Conservation (phyloP, 306 rosid genomes). For the Trifolium subterraneum region DNA sequence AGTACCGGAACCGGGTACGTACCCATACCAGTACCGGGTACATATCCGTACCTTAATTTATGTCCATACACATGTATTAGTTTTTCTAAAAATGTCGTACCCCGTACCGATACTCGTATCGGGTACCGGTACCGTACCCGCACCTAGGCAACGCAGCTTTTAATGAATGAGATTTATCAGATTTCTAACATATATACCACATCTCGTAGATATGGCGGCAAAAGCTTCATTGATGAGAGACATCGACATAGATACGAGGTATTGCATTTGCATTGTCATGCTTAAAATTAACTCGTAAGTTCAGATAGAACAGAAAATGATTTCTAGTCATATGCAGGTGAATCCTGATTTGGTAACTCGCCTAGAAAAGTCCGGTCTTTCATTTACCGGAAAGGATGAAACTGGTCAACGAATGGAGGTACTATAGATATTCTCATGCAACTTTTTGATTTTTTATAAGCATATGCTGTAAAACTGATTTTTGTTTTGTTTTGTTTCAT, state of each 20-base stretch:
- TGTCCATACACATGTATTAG: too few species aligned
- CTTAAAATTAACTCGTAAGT: slow-evolving; percentile 9
- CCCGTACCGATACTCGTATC: too few species aligned
- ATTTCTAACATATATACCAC: slow-evolving; percentile 42
- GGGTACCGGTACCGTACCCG: too few species aligned
- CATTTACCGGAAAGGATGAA: slow-evolving; percentile 80
- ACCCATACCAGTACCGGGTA: too few species aligned
- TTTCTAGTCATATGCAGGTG: slow-evolving; percentile 57
- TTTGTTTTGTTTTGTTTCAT: slow-evolving; percentile 18
- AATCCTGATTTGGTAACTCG: slow-evolving; percentile 71
- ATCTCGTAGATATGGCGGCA: slow-evolving; percentile 58
- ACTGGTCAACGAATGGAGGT: slow-evolving; percentile 89
- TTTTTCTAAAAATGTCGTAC: too few species aligned
- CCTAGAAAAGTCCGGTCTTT: slow-evolving; percentile 75
- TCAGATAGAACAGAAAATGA: slow-evolving; percentile 34
- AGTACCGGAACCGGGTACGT: too few species aligned
- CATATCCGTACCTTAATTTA: too few species aligned
- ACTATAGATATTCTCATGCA: slow-evolving; percentile 6
- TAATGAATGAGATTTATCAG: slow-evolving; percentile 37
- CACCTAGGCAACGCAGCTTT: too few species aligned
- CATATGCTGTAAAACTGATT: slow-evolving; percentile 23
- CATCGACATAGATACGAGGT: slow-evolving; percentile 96
- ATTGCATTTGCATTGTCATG: slow-evolving; percentile 36
- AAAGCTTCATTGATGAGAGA: slow-evolving; percentile 72
- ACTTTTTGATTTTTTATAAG: neutral